phyloP scores from a whole-genome alignment of 805 yeast species.

The Ogataea salicorniae region DNA sequence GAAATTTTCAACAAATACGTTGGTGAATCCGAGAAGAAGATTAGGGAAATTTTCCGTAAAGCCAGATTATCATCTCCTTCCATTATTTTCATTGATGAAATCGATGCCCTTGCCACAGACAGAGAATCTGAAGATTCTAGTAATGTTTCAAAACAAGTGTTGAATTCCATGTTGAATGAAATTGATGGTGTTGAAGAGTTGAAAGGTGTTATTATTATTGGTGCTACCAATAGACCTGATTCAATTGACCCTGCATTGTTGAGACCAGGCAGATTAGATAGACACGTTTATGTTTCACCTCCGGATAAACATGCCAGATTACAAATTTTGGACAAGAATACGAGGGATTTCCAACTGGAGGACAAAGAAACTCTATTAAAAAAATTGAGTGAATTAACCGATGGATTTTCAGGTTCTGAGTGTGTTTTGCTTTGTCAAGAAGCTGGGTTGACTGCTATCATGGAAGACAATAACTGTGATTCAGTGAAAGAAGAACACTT shows the following conservation, averaged over 20 bases:
- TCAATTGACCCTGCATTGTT: conserved; percentile 88
- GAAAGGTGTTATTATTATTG: conserved; percentile 88
- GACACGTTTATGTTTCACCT: conserved; percentile 89
- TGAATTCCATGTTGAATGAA: conserved; percentile 88
- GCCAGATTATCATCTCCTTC: conserved; percentile 94
- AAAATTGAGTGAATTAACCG: conserved; percentile 57
- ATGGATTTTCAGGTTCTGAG: conserved; percentile 97
- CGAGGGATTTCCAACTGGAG: conserved; percentile 55
- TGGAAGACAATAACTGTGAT: conserved; percentile 58
- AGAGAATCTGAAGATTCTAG: conserved; percentile 60
- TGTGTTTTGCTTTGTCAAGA: conserved; percentile 88
- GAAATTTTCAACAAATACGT: conserved; percentile 91
- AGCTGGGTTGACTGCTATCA: conserved; percentile 91
- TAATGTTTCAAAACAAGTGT: conserved; percentile 74
- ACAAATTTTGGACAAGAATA: conserved; percentile 69
- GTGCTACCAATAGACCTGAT: conserved; percentile 95
- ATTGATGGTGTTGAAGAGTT: conserved; percentile 96
- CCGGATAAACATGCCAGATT: conserved; percentile 79
- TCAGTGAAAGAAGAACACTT: conserved; percentile 55
- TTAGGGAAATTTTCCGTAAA: conserved; percentile 86
- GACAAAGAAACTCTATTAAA: conserved; percentile 39
- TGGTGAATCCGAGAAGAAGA: conserved; percentile 93
- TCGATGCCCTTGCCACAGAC: conserved; percentile 84
- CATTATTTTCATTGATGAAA: conserved; percentile 92
- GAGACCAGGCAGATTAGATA: conserved; percentile 93